Base-by-base conservation (phyloP, 306 rosid genomes). In the Hippophae gyantsensis region DNA sequence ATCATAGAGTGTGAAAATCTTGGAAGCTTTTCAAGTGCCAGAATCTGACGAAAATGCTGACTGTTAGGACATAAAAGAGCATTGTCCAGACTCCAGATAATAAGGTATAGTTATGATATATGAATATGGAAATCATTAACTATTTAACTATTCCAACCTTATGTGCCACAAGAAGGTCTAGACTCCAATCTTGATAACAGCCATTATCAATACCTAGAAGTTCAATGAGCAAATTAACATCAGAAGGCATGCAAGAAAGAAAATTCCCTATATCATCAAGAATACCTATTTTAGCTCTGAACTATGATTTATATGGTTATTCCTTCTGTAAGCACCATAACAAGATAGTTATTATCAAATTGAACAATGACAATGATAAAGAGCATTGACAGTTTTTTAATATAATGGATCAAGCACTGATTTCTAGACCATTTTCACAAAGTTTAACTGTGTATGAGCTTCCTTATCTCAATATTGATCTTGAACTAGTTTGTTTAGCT, bases 151-250 rank as follows among this genome's bases (percentile, higher is more conserved):
- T 43, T 60, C 76, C 48, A 54, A 92, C 98, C 95, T 92, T 87
- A 72, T 56, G 61, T 7, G 93, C 82, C 14, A 85, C 95, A 58
- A 66, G 79, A 60, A 67, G 61, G 65, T 87, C 99, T 41, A 62
- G 83, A 71, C 84, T 83, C 99, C 96, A 92, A 69, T 88, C 89
- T 47, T 10, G 57, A 54, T 85, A 92, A 65, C 96, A 87, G 63
- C 99, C 96, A 60, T 75, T 86, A 46, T 76, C 84, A 43, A 73
- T 8, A 52, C 99, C 99, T 92, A 52, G 41, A 63, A 51, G 69
- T 43, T 59, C 54, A 18, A 58, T 14, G 48, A n/a, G 68, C 10
- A 72, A 45, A 26, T 60, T 52, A 13, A 52, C 38, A 46, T 27
- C 5, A 78, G 50, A 56, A 50, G 65, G 50, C 50, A 59, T 6